Evolutionary conservation across 2,329 filamentous ascomycete genomes (phyloP).

Genomic region (Fusarium metavorans): DNA sequence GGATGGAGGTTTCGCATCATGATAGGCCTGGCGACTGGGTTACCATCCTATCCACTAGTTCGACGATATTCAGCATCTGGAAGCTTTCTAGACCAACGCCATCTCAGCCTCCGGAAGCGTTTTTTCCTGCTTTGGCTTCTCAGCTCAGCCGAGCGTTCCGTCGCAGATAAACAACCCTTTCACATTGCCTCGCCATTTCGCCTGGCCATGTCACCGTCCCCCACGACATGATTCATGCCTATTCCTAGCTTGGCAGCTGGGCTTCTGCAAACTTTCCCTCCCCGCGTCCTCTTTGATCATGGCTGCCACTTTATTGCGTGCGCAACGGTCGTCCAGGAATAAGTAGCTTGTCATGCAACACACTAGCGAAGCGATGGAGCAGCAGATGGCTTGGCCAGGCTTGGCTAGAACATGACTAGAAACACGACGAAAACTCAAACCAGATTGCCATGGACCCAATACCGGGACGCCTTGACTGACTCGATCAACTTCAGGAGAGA

Average conservation of each 20-base stretch:
- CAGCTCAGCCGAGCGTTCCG: not conserved
- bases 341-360: not conserved
- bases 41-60: not conserved
- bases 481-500: not conserved
- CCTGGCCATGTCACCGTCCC: constrained; percentile 2
- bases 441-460: constrained; percentile 1
- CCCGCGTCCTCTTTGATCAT: not conserved
- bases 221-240: constrained; percentile 16
- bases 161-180: not conserved
- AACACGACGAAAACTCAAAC: constrained; percentile 22
- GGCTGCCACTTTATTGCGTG: constrained; percentile 3
- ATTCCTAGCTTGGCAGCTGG: constrained; percentile 3
- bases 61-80: constrained; percentile 8
- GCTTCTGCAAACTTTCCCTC: not conserved
- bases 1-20: not conserved
- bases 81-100: constrained; percentile 30
- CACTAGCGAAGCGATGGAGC: constrained; percentile 1
- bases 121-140: constrained; percentile 1
- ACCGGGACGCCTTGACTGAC: constrained; percentile 3
- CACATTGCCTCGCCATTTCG: not conserved
- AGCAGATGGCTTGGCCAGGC: constrained; percentile 3
- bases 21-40: not conserved
- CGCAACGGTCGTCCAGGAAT: constrained; percentile 5
- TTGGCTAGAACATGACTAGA: constrained; percentile 31
- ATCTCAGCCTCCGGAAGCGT: constrained; percentile 1